Percentiles rank a stretch among this genome's conserved stretches.
These are phyloP conservation scores for Santalum album DNA, from an alignment of 164 flowering plant genomes.

Conservation along the genomic window DNA sequence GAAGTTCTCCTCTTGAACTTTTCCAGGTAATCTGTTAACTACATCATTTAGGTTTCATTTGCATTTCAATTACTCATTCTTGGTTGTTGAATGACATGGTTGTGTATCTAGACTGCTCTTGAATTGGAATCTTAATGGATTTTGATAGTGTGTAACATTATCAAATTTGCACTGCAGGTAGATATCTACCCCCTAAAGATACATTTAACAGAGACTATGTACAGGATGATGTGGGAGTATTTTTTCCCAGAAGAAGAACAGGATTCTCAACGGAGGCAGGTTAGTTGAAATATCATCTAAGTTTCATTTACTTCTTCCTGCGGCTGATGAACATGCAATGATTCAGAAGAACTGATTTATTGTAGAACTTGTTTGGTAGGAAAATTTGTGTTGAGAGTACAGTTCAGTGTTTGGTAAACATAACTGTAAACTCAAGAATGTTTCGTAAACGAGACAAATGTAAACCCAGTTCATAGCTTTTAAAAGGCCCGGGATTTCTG, in stretches of 20 bases:
- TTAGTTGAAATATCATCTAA: constrained; percentile 13
- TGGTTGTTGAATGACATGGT: neutral
- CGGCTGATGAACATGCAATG: too few species aligned
- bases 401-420: too few species aligned
- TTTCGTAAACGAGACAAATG: too few species aligned
- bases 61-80: neutral
- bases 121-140: neutral
- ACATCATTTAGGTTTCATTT: neutral
- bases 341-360: too few species aligned
- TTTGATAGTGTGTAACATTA: neutral
- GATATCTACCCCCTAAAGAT: constrained; percentile 93
- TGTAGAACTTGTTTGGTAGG: too few species aligned
- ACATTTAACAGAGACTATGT: constrained; percentile 90
- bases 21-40: constrained; percentile 50
- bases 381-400: too few species aligned
- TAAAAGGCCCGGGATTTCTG: too few species aligned
- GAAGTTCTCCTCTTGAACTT: constrained; percentile 82
- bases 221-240: constrained; percentile 95
- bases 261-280: constrained; percentile 95
- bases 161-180: constrained; percentile 37
- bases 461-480: too few species aligned
- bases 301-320: too few species aligned
- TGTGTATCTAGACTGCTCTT: neutral
- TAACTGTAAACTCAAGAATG: too few species aligned
- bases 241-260: constrained; percentile 98